Evolutionary conservation across 208 protist genomes (phyloP).

Genomic region (Crithidia acanthocephali): DNA sequence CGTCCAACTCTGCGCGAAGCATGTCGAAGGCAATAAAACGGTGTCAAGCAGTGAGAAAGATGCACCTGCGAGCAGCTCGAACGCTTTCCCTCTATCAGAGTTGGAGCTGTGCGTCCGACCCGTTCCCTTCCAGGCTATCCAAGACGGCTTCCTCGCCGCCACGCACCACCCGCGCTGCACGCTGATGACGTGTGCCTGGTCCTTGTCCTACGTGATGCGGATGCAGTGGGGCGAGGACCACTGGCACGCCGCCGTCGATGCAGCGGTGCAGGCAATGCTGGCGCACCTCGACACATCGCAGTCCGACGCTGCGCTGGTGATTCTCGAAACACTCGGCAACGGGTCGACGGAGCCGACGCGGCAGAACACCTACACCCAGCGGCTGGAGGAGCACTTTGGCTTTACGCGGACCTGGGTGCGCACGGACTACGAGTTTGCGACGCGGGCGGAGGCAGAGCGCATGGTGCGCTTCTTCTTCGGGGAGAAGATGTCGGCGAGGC

Average conservation of each 20-base stretch:
- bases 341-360: slow-evolving; percentile 57
- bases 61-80: too few relatives aligned
- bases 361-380: slow-evolving; percentile 62
- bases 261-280: slow-evolving; percentile 42
- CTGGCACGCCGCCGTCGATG: slow-evolving; percentile 71
- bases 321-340: slow-evolving; percentile 86
- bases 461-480: slow-evolving; percentile 89
- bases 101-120: slow-evolving; percentile 57
- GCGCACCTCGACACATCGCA: slow-evolving; percentile 39
- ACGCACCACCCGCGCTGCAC: slow-evolving; percentile 48
- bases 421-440: slow-evolving; percentile 81
- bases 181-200: slow-evolving; percentile 81
- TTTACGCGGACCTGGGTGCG: slow-evolving; percentile 75
- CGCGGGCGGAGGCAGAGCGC: slow-evolving; percentile 45
- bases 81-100: too few relatives aligned
- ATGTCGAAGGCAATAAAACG: too few relatives aligned
- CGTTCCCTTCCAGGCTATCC: slow-evolving; percentile 53
- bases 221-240: slow-evolving; percentile 64
- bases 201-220: slow-evolving; percentile 87
- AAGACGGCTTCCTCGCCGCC: slow-evolving; percentile 40
- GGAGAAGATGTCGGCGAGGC: slow-evolving; percentile 27
- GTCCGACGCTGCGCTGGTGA: slow-evolving; percentile 59
- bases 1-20: background rate
- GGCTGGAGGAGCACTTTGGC: slow-evolving; percentile 59
- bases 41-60: too few relatives aligned